Conservation (phyloP, 2,329 filamentous ascomycete genomes). For the Alternaria sp. region DNA sequence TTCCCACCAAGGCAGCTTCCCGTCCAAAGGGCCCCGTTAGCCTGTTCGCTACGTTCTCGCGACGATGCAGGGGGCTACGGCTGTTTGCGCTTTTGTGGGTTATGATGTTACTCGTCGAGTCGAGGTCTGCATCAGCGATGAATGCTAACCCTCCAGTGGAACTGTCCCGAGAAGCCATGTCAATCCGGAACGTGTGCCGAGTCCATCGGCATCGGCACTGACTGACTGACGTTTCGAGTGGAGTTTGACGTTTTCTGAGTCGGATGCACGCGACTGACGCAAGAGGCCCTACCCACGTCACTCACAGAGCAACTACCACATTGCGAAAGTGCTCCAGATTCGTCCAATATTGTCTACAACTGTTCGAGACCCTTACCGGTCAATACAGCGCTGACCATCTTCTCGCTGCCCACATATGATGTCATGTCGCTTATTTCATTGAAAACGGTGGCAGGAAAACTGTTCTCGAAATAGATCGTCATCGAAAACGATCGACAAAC, state of each 20-base stretch:
- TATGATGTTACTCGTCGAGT: slow-evolving; percentile 9
- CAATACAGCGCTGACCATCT: slow-evolving; percentile 12
- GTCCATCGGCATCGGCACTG: slow-evolving; percentile 3
- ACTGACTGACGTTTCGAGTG: slow-evolving; percentile 1
- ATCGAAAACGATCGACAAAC: slow-evolving; percentile 16
- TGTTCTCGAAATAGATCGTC: slow-evolving; percentile 13
- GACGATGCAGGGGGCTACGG: slow-evolving; percentile 1
- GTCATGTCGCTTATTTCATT: slow-evolving; percentile 16
- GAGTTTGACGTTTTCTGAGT: neutral
- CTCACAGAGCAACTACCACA: neutral
- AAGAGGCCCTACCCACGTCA: neutral
- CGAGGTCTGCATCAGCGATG: slow-evolving; percentile 4
- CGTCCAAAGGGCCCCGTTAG: slow-evolving; percentile 1
- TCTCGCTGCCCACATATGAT: slow-evolving; percentile 3
- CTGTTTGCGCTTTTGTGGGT: slow-evolving; percentile 7
- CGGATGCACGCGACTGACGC: slow-evolving; percentile 7
- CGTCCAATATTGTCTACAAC: neutral
- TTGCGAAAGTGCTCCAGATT: neutral
- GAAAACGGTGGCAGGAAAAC: neutral
- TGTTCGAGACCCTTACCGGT: neutral
- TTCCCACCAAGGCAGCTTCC: neutral
- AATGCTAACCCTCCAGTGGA: neutral
- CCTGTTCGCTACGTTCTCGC: neutral
- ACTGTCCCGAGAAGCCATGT: neutral
- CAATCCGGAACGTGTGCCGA: slow-evolving; percentile 6